A percentile compares a stretch with the other conserved stretches of the same genome.
Conservation (phyloP, 2,329 filamentous ascomycete species). For the Pestalotiopsis sp. region DNA sequence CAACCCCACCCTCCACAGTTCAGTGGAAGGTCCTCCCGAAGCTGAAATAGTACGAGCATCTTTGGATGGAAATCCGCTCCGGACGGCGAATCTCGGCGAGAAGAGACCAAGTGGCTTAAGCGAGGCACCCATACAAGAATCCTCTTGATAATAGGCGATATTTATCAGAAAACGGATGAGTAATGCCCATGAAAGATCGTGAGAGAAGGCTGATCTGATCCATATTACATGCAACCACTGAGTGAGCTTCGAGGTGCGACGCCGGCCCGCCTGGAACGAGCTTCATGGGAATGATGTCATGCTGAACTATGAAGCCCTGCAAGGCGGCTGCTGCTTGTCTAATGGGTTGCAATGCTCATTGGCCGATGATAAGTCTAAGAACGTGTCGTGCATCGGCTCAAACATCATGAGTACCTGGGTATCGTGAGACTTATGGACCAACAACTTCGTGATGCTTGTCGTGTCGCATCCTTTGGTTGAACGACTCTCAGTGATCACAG, state of each 20-base stretch:
- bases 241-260: neutral
- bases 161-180: neutral
- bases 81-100: neutral
- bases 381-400: neutral
- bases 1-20: neutral
- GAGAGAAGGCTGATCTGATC: neutral
- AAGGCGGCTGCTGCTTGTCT: neutral
- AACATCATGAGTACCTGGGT: no score
- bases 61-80: neutral
- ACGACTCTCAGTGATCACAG: neutral
- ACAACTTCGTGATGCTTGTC: neutral
- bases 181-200: neutral
- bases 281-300: neutral
- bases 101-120: neutral
- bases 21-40: constrained; percentile 8
- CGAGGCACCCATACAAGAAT: neutral
- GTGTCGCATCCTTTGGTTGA: neutral
- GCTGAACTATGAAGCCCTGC: neutral
- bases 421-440: no score
- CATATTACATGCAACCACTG: neutral
- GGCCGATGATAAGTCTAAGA: neutral
- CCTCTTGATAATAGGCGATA: neutral
- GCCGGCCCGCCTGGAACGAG: neutral
- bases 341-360: neutral
- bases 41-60: neutral